Percentiles rank a stretch among this genome's conserved stretches.
Conservation (phyloP, 2,329 filamentous ascomycete genomes). For the Corinectria fuckeliana region DNA sequence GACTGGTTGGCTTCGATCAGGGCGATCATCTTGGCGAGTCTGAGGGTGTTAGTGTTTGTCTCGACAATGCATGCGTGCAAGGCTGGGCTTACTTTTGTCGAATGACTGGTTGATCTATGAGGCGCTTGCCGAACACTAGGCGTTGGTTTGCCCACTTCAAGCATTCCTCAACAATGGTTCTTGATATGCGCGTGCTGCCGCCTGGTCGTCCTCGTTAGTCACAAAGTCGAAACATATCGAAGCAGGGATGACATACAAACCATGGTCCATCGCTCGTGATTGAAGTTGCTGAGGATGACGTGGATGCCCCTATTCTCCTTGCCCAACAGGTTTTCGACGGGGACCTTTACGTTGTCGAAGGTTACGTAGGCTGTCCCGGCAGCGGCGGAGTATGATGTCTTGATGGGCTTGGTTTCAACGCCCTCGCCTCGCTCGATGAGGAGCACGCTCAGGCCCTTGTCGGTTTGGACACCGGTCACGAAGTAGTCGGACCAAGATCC, state of each 20-base stretch:
- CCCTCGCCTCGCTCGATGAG: conserved; percentile 77
- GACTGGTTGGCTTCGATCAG: conserved; percentile 82
- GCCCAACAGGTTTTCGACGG: conserved; percentile 77
- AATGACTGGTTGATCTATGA: conserved; percentile 85
- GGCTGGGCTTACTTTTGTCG: conserved; percentile 68
- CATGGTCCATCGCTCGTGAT: conserved; percentile 86
- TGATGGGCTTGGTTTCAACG: conserved; percentile 78
- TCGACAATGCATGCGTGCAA: neutral
- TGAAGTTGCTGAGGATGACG: conserved; percentile 87
- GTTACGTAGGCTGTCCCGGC: conserved; percentile 83
- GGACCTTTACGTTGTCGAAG: conserved; percentile 87
- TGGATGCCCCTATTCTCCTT: conserved; percentile 86
- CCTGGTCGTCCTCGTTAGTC: conserved; percentile 39
- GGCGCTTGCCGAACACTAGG: conserved; percentile 80
- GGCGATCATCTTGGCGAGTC: conserved; percentile 85
- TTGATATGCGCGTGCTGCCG: conserved; percentile 67
- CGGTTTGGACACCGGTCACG: conserved; percentile 78
- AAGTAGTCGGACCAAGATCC: conserved; percentile 85
- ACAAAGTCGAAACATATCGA: neutral
- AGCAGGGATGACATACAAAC: conserved; percentile 53
- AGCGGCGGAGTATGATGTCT: conserved; percentile 80
- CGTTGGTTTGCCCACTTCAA: conserved; percentile 90
- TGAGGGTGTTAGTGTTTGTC: conserved; percentile 37
- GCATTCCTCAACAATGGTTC: conserved; percentile 80
- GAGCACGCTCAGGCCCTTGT: conserved; percentile 79